Percentiles rank a stretch among this genome's conserved stretches.
phyloP scores from a whole-genome alignment of 2,329 filamentous ascomycete species.

The Ophiostoma sp. region DNA sequence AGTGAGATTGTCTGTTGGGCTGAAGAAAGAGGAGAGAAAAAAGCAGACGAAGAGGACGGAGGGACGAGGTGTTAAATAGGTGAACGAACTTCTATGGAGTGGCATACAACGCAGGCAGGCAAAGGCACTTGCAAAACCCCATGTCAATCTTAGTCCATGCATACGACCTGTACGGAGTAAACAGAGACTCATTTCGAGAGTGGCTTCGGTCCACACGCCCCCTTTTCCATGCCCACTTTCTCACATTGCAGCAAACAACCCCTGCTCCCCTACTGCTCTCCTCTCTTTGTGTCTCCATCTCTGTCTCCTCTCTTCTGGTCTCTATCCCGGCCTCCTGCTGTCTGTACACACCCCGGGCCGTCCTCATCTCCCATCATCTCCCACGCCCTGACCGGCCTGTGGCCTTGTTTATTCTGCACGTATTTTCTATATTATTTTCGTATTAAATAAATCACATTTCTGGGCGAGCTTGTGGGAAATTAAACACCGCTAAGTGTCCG shows the following conservation, averaged over 20 bases:
- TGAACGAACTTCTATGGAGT: constrained; percentile 1
- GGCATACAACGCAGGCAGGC: not conserved
- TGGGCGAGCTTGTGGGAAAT: constrained; percentile 26
- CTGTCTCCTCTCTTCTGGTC: not conserved
- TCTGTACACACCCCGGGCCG: constrained; percentile 14
- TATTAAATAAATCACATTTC: constrained; percentile 6
- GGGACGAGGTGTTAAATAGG: constrained; percentile 34
- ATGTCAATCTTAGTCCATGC: constrained; percentile 7
- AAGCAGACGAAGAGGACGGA: constrained; percentile 24
- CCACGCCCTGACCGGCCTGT: constrained; percentile 14
- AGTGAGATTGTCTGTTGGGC: constrained; percentile 32
- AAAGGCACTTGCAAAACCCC: not conserved
- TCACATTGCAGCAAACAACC: constrained; percentile 10
- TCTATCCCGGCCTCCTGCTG: no score
- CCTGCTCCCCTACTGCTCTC: not conserved
- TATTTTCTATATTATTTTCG: not conserved
- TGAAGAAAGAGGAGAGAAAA: constrained; percentile 34
- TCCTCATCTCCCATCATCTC: constrained; percentile 25
- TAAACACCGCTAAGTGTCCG: constrained; percentile 23
- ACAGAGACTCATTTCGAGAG: constrained; percentile 11
- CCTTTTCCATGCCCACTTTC: constrained; percentile 19
- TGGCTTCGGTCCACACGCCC: constrained; percentile 19
- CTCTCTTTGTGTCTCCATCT: not conserved
- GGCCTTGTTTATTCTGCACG: constrained; percentile 9
- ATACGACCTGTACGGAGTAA: constrained; percentile 2